Evolutionary conservation across 208 protist species (phyloP), one percentile per base, ranked within the genome.

Genomic region (Trypanosoma boissoni): DNA sequence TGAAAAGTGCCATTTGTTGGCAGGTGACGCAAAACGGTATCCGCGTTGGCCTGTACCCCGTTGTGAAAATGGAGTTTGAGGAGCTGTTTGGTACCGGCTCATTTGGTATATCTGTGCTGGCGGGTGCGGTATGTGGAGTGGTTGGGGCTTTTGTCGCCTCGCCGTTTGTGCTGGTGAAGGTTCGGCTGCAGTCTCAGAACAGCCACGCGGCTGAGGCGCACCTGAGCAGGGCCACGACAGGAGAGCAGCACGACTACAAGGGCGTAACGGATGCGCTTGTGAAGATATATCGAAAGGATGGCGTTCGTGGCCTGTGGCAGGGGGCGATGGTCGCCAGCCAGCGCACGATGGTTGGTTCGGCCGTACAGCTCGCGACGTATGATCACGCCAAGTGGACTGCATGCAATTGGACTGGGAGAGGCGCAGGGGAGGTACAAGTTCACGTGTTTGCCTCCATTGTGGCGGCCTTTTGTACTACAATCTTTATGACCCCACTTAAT

Each of bases 91-190:
- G 2, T 50, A 58, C 7, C 53, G 64, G n/a, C 57, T 50, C 27
- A 29, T 69, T 74, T 49, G 4, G 45, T 2, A 41, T 78, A 42
- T 24, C 42, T 29, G 45, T 69, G 1, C 21, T 26, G 6, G 39
- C 65, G 36, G 64, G 66, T 9, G 52, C 31, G 14, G 3, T 68
- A 39, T 86, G 78, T 39, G 84, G 84, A 12, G 26, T 74, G 8
- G 44, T 76, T 10, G 83, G 83, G 55, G 60, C 66, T 41, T 66
- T 74, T 60, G 27, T 73, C 8, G 68, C 79, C 23, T 80, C 75
- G 2, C 84, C 84, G 1, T 83, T 91, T 29, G 58, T 79, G 20
- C 43, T 86, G 52, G 61, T 91, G 41, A 91, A 91, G 68, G 88
- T 79, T 21, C 84, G 80, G 2, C 46, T 91, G 67, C 84, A 91